Base-by-base conservation (phyloP, 2,329 filamentous ascomycete species). In the Paraphoma sp. region DNA sequence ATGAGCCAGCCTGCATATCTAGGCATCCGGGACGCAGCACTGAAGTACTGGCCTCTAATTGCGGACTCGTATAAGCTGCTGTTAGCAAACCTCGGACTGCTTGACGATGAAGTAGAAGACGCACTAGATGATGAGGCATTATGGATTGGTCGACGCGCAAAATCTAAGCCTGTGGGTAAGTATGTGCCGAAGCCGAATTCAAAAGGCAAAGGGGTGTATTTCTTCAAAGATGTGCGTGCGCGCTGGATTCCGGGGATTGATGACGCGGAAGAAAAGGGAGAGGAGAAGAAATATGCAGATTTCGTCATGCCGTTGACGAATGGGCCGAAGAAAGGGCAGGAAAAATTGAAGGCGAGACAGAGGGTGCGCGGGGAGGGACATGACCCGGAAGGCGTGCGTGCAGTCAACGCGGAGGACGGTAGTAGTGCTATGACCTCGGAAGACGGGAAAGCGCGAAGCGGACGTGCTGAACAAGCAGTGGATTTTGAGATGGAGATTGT, bases 41-140 rank as follows among this genome's bases (percentile, higher is more conserved):
- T 18, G 16, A 23, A 14, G 16, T 55, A 55, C 33, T 55, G 53
- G 53, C 53, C 53, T 2, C 6, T 42, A 14, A 38, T 55, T 0
- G 23, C 10, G 0, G 47, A 50, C 0, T 31, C 47, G 5, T 55
- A 50, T 36, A 29, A 16, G 42, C 5, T 46, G 28, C 18, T 47
- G 1, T 8, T 5, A 3, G 10, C 9, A 1, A 7, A 50, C 11
- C 16, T 51, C 2, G 47, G 16, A 23, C 23, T 2, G 5, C 23
- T 23, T 23, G 23, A 2, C 23, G 23, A 5, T 23, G 42, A 43
- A 5, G 4, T 51, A 5, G 14, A 33, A 4, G n/a, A 16, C 2
- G 47, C 23, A 17, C 10, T 51, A 0, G 11, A 10, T 4, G 28
- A 43, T 23, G 45, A 10, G 23, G 23, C 23, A 23, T 23, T 23